phyloP scores from a whole-genome alignment of 441 rosid genomes.

The Capsella rubella region DNA sequence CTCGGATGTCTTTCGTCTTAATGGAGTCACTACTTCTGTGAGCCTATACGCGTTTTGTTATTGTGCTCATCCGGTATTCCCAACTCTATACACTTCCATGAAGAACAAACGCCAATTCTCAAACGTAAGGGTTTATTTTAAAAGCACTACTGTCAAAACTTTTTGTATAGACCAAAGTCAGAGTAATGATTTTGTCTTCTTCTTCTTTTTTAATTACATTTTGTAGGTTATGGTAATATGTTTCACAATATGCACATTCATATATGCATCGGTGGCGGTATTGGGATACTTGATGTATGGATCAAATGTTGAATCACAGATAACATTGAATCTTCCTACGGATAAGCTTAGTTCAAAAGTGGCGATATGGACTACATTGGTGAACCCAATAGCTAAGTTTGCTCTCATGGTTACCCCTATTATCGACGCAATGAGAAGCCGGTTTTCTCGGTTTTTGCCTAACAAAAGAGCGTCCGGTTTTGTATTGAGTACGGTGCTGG shows the following conservation, averaged over 20 bases:
- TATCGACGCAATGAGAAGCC: conserved; percentile 56
- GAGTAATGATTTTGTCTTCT: conserved; percentile 4
- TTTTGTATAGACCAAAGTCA: not conserved
- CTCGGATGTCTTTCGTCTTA: conserved; percentile 48
- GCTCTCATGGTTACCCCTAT: conserved; percentile 90
- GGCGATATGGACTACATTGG: conserved; percentile 81
- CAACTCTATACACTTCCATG: conserved; percentile 84
- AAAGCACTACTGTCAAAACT: too few species aligned
- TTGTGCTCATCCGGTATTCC: conserved; percentile 93
- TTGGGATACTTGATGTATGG: conserved; percentile 92
- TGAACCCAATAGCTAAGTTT: conserved; percentile 81
- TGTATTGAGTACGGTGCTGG: conserved; percentile 57
- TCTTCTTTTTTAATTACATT: not conserved
- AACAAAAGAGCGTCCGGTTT: conserved; percentile 50
- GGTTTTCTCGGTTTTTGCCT: conserved; percentile 49
- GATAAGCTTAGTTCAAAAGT: conserved; percentile 65
- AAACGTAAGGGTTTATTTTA: conserved; percentile 59
- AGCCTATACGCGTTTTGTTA: conserved; percentile 89
- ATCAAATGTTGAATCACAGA: conserved; percentile 67
- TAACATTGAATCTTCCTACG: conserved; percentile 77
- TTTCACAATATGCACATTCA: conserved; percentile 65
- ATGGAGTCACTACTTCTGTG: conserved; percentile 73
- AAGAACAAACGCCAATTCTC: conserved; percentile 79
- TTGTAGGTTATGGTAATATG: conserved; percentile 78
- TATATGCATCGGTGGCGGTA: conserved; percentile 83